Percentiles rank a stretch among this genome's conserved stretches.
These are phyloP conservation scores for Suaeda aralocaspica DNA, from an alignment of 148 eudicot species.

Conservation along the genomic window DNA sequence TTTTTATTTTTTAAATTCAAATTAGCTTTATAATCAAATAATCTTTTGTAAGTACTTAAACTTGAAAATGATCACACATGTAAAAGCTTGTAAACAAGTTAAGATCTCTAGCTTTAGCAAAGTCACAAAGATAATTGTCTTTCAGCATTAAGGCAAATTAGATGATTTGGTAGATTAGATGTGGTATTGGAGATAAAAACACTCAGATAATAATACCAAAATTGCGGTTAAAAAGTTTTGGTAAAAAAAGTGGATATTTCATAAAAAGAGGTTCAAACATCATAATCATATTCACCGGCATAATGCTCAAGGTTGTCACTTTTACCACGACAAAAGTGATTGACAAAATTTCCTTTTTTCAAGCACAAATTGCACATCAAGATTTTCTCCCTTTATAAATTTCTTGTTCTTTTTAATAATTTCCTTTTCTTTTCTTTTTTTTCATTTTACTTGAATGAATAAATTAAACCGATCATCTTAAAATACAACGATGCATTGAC, in stretches of 20 bases:
- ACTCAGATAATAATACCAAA: background rate
- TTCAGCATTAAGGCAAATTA: too few relatives aligned
- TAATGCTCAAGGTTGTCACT: constrained; percentile 19
- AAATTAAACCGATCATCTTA: background rate
- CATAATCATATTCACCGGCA: constrained; percentile 14
- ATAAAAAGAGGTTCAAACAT: constrained; percentile 7
- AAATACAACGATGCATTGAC: too few relatives aligned
- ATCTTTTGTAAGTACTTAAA: too few relatives aligned
- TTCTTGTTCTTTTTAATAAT: background rate
- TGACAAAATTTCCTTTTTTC: constrained; percentile 1
- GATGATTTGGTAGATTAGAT: too few relatives aligned
- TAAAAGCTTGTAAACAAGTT: too few relatives aligned
- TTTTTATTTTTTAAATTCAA: too few relatives aligned
- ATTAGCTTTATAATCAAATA: too few relatives aligned
- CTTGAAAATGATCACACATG: too few relatives aligned
- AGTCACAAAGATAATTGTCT: too few relatives aligned
- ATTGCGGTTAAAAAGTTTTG: background rate
- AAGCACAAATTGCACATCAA: background rate
- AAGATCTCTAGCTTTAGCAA: too few relatives aligned
- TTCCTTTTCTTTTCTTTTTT: background rate
- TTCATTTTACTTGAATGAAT: background rate
- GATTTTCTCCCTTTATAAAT: background rate
- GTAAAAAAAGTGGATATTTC: background rate
- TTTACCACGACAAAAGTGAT: constrained; percentile 19
- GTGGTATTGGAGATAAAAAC: background rate